Conservation (phyloP, 1,284 basidiomycete species). For the Anthracocystis panici-leucophaei region DNA sequence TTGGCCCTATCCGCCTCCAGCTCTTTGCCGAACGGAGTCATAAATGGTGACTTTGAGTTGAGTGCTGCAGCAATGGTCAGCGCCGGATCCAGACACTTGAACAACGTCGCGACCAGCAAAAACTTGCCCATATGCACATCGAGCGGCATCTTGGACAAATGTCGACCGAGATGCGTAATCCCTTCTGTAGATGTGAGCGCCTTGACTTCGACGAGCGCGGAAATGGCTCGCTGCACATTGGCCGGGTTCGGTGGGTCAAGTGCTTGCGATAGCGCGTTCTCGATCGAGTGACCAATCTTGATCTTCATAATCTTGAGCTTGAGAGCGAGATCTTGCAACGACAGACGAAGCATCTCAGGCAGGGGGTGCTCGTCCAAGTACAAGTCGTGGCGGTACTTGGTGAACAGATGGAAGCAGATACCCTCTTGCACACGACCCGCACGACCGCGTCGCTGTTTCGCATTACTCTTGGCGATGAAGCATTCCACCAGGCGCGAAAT, state of each 20-base stretch:
- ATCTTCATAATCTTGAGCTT: conserved; percentile 97
- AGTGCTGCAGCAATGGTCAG: conserved; percentile 91
- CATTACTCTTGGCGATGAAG: conserved; percentile 92
- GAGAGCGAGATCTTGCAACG: conserved; percentile 91
- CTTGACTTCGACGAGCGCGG: conserved; percentile 89
- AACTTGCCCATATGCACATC: conserved; percentile 98
- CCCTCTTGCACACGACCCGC: conserved; percentile 93
- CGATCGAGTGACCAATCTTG: conserved; percentile 83
- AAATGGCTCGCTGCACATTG: conserved; percentile 92
- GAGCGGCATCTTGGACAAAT: conserved; percentile 91
- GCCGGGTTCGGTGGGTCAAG: conserved; percentile 87
- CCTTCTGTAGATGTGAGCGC: conserved; percentile 88
- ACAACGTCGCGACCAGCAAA: conserved; percentile 84
- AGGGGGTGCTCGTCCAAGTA: conserved; percentile 87
- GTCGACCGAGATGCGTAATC: conserved; percentile 92
- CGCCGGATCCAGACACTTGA: conserved; percentile 93
- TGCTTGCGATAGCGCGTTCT: conserved; percentile 87
- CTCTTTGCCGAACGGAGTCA: conserved; percentile 86
- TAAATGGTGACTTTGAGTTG: conserved; percentile 92
- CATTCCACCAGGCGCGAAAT: conserved; percentile 92
- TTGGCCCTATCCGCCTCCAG: conserved; percentile 88
- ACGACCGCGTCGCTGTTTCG: conserved; percentile 88
- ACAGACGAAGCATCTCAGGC: conserved; percentile 95
- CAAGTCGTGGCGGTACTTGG: conserved; percentile 84
- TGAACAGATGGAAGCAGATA: conserved; percentile 95